phyloP scores from a whole-genome alignment of 2,329 filamentous ascomycete species.

The Hypomyces rosellus region DNA sequence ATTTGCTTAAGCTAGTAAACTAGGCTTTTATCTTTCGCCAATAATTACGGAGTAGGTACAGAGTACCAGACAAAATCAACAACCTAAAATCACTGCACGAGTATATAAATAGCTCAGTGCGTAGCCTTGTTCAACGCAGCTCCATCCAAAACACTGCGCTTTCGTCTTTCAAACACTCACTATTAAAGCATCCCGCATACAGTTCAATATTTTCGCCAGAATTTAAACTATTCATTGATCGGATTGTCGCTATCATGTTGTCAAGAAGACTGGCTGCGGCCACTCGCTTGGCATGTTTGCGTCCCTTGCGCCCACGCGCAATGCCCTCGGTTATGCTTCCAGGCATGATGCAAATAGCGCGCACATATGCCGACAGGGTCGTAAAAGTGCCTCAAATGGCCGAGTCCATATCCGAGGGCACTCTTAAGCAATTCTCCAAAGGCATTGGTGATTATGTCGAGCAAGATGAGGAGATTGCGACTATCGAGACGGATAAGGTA shows the following conservation, averaged over 20 bases:
- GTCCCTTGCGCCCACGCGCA: constrained; percentile 7
- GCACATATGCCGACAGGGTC: constrained; percentile 68
- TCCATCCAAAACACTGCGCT: no score
- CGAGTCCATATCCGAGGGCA: constrained; percentile 96
- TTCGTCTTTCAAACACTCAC: no score
- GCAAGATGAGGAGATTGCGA: constrained; percentile 94
- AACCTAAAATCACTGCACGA: no score
- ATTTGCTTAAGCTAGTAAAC: background rate
- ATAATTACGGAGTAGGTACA: background rate
- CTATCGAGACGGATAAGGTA: constrained; percentile 98
- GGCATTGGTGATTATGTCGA: constrained; percentile 89
- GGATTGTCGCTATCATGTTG: constrained; percentile 1
- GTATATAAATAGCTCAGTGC: no score
- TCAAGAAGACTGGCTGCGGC: constrained; percentile 4
- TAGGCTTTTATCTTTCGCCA: background rate
- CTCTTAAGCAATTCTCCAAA: constrained; percentile 91
- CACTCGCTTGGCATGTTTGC: constrained; percentile 8
- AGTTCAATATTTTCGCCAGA: no score
- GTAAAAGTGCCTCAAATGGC: constrained; percentile 98
- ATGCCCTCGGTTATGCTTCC: constrained; percentile 35
- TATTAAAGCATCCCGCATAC: no score
- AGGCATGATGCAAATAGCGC: constrained; percentile 48
- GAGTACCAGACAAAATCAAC: no score
- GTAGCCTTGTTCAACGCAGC: no score
- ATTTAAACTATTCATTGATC: no score